Conservation (phyloP, 1,139 yeast genomes). For the Citeromyces hawaiiensis region DNA sequence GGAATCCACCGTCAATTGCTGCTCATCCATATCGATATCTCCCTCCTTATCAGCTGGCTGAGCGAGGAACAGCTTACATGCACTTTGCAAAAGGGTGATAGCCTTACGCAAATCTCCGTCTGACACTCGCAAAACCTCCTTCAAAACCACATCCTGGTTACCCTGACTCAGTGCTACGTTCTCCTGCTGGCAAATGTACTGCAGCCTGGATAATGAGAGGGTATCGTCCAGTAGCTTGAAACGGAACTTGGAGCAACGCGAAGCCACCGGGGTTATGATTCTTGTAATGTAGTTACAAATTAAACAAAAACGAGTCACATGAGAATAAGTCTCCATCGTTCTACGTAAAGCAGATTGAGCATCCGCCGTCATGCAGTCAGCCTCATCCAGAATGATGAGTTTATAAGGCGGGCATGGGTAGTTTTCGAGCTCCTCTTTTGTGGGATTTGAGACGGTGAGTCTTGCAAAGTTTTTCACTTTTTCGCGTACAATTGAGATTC, state of each 20-base stretch:
- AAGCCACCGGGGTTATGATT: conserved; percentile 91
- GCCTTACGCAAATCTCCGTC: conserved; percentile 90
- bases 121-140: conserved; percentile 52
- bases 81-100: conserved; percentile 81
- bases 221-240: conserved; percentile 65
- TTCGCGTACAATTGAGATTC: conserved; percentile 84
- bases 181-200: conserved; percentile 42
- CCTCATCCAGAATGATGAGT: conserved; percentile 73
- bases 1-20: conserved; percentile 26
- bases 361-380: conserved; percentile 97
- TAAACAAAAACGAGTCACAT: conserved; percentile 83
- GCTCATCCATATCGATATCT: conserved; percentile 19
- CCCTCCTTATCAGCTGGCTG: conserved; percentile 17
- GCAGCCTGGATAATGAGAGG: conserved; percentile 57
- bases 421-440: conserved; percentile 46
- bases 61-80: conserved; percentile 45
- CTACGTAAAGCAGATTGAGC: conserved; percentile 93
- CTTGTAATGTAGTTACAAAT: conserved; percentile 94
- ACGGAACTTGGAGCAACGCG: conserved; percentile 90
- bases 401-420: conserved; percentile 96
- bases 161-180: conserved; percentile 32
- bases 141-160: conserved; percentile 32
- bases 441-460: conserved; percentile 71
- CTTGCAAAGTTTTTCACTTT: conserved; percentile 89
- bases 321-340: conserved; percentile 91